These are phyloP conservation scores for Mycena chlorophos DNA, from an alignment of 768 basidiomycete genomes.

Conservation along the genomic window DNA sequence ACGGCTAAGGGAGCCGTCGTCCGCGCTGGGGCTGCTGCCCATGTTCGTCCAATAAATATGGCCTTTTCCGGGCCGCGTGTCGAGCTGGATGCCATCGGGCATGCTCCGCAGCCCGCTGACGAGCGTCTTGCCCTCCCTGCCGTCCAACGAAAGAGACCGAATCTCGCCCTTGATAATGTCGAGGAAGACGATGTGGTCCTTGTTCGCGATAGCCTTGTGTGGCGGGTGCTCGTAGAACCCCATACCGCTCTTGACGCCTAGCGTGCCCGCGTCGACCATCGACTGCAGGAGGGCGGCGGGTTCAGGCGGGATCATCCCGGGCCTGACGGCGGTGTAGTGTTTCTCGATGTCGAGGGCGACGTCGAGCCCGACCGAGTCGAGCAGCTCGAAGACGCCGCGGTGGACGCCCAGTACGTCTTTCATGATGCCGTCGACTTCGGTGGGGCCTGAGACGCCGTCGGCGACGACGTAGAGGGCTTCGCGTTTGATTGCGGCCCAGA, in stretches of 20 bases:
- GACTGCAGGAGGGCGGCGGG: constrained; percentile 11
- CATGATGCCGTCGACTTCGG: constrained; percentile 18
- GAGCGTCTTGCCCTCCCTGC: constrained; percentile 11
- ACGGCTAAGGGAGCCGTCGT: constrained; percentile 18
- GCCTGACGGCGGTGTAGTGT: constrained; percentile 9
- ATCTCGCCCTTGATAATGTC: constrained; percentile 20
- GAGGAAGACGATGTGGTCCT: constrained; percentile 17
- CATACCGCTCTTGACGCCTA: constrained; percentile 16
- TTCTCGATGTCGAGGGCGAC: constrained; percentile 19
- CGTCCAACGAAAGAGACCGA: constrained; percentile 11
- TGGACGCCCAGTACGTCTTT: constrained; percentile 16
- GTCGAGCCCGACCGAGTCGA: constrained; percentile 17
- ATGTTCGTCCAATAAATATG: constrained; percentile 23
- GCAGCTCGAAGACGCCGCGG: constrained; percentile 17
- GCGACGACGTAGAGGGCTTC: constrained; percentile 15
- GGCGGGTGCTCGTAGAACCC: constrained; percentile 17
- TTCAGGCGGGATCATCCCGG: constrained; percentile 10
- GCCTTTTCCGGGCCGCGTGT: constrained; percentile 20
- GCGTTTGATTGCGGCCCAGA: constrained; percentile 20
- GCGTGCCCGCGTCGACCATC: constrained; percentile 11
- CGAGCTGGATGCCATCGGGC: constrained; percentile 20
- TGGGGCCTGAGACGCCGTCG: constrained; percentile 3
- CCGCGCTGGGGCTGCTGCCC: constrained; percentile 8
- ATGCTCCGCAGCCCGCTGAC: constrained; percentile 9
- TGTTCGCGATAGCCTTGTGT: constrained; percentile 11